Base-by-base conservation (phyloP, 345 rosid species). In the Combretum micranthum region DNA sequence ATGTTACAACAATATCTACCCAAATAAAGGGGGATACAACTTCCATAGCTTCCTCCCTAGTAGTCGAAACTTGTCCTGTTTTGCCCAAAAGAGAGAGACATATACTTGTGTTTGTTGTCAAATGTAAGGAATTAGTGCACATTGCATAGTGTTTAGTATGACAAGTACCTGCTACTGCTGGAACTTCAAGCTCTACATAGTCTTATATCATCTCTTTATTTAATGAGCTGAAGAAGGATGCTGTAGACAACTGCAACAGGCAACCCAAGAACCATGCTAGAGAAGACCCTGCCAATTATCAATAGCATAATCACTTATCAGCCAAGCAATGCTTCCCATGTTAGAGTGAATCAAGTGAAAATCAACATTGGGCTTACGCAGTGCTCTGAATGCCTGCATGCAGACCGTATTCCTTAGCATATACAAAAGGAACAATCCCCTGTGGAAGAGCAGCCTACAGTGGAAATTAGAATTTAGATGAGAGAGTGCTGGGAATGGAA, bases 381-480 rank as follows among this genome's bases (percentile, higher is more conserved):
- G 90, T 82, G 65, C 95, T 82, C 56, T 83, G 80, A 51, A 83
- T 76, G 59, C 80, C 86, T 14, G 95, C 75, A 61, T 87, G 88
- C 51, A 87, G 81, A 44, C 75, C 78, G 53, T 83, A 83, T 63
- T 86, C 82, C 58, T 76, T 80, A 16, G 90, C 95, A 63, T 83
- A 86, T 13, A 86, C 86, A 48, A 83, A 86, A 15, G 90, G 90
- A 42, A 81, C 82, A 32, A 86, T 68, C 18, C 80, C 88, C 60
- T 76, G 84, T 18, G 95, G 84, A 54, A 87, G 95, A 63, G 90
- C 82, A 20, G 90, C 95, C 95, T 86, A 65, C 21, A n/a, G 46
- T 49, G 3, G 44, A 2, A 21, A n/a, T 4, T 37, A 44, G 43
- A 62, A 13, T 7, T 39, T 17, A 18, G 21, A 22, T 15, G 16